Base-by-base conservation (phyloP, 192 early-diverging fungal genomes). In the Coemansia interrupta region DNA sequence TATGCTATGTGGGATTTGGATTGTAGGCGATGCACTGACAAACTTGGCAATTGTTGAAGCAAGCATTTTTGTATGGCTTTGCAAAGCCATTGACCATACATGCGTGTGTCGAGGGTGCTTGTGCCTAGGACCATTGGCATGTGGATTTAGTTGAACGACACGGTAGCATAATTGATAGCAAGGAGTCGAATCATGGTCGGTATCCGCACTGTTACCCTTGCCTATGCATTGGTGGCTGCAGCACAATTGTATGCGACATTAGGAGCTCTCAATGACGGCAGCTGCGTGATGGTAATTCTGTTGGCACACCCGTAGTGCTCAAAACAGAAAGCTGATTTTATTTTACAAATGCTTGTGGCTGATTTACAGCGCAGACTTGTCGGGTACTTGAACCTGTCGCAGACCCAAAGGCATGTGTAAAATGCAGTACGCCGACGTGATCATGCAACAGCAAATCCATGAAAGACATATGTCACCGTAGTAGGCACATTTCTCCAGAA, bases 301-400 rank as follows among this genome's bases (percentile, higher is more conserved):
- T n/a, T n/a, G n/a, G n/a, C n/a, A n/a, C n/a, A n/a, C n/a, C n/a
- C n/a, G n/a, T n/a, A n/a, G n/a, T n/a, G n/a, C n/a, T n/a, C n/a
- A n/a, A n/a, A n/a, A n/a, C n/a, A 55, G 89, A 28, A 82, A 83
- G 3, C 89, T 91, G 49, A 64, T 91, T 6, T 86, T 83, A 0
- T n/a, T n/a, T n/a, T n/a, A 87, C 92, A 94, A 68, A 59, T 94
- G 43, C 92, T 90, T 0, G 90, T 92, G 2, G 78, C 90, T 28
- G 80, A 83, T 56, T 53, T 79, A 0, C 78, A 83, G 56, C 80
- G 86, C 23, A 86, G 89, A 26, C 71, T 92, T 19, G 68, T 90
- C 38, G 92, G 92, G 0, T 90, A 89, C 58, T 73, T 94, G 54
- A 89, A 90, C 4, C 69, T 89, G 26, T 75, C 83, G 3, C 83